Evolutionary conservation across 225 moss, liverwort and hornwort genomes (phyloP), one percentile per base, ranked within the genome.

Genomic region (Bryoerythrophyllum caledonicum): DNA sequence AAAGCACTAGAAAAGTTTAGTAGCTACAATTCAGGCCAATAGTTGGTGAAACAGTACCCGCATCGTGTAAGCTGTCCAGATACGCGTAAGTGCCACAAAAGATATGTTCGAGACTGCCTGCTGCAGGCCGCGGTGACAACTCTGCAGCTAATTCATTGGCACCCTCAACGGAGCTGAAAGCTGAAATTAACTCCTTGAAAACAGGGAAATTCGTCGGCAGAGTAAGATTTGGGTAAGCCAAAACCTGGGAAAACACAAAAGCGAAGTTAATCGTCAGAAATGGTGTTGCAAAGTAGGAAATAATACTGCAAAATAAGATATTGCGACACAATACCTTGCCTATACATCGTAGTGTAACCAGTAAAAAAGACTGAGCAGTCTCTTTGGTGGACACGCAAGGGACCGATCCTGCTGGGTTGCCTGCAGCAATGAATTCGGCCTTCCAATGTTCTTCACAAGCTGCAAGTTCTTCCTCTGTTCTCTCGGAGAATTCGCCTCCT

Each of bases 11-110:
- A 65, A 59, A 58, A 24, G 44, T 63, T 8, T 5, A 68, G 40
- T 7, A 40, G 14, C 60, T 20, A 30, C 12, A 44, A 61, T 12
- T 67, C 35, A 34, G 21, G 15, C 34, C 14, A 75, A 58, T 63
- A 38, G 2, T 38, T 44, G 27, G 58, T 63, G 51, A 63, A 62
- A 75, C 57, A 35, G 30, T 70, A 95, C 92, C 94, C 87, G 92
- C 83, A 73, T 86, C 89, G 60, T 87, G 84, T 74, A 95, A 82
- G 74, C 83, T 80, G 74, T 92, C 89, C 60, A 95, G 70, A 78
- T 88, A 92, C 43, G 80, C 80, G 68, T 88, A 92, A 34, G 88
- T 79, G 60, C 87, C 89, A 79, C 86, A 91, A 55, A 92, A 84
- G 28, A 79, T 81, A 76, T 92, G 72, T 53, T 95, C 94, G 41